phyloP scores from a whole-genome alignment of 2,329 filamentous ascomycete genomes.

The Calonectria fujianensis region DNA sequence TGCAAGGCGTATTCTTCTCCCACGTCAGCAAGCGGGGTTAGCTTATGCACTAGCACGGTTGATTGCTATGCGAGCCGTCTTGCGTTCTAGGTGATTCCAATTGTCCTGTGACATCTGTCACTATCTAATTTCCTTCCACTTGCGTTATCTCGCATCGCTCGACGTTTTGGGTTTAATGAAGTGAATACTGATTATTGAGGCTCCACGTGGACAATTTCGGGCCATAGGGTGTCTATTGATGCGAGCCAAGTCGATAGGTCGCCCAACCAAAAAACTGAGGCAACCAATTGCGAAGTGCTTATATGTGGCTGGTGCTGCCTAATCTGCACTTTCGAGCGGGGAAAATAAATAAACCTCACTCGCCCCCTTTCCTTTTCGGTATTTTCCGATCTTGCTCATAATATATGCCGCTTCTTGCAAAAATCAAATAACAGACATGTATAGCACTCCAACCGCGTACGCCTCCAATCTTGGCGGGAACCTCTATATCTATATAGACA shows the following conservation, averaged over 20 bases:
- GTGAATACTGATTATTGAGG: background rate
- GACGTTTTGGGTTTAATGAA: background rate
- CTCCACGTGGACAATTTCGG: background rate
- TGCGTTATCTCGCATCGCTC: background rate
- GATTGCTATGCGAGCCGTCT: background rate
- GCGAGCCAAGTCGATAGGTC: background rate
- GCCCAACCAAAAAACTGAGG: background rate
- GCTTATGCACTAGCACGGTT: background rate
- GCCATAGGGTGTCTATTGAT: background rate
- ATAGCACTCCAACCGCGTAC: background rate
- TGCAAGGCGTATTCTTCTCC: background rate
- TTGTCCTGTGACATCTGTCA: background rate
- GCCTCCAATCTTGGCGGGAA: background rate
- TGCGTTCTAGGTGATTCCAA: background rate
- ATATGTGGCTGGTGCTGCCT: too few relatives aligned
- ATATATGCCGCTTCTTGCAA: background rate
- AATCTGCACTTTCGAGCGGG: background rate
- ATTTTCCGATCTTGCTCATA: background rate
- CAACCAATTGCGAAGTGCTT: background rate
- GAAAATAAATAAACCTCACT: slow-evolving; percentile 11
- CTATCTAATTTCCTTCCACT: background rate
- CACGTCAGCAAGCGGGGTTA: slow-evolving; percentile 21
- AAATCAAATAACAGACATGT: background rate
- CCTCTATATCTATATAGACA: slow-evolving; percentile 28
- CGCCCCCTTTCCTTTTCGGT: background rate